phyloP scores from a whole-genome alignment of 257 asterid species.

The Ilex aquifolium region DNA sequence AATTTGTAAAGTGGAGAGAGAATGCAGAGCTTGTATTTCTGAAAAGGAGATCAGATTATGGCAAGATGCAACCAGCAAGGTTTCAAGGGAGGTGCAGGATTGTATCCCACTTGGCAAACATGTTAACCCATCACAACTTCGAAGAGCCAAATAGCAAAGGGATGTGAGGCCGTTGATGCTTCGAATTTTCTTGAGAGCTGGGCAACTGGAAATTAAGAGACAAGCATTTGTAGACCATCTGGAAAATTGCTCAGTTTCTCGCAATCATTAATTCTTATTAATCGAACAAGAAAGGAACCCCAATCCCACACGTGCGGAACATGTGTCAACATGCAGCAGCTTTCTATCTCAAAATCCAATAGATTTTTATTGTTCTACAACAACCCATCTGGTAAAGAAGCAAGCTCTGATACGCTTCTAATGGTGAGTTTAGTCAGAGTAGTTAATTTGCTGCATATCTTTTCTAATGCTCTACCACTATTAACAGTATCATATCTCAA shows the following conservation, averaged over 20 bases:
- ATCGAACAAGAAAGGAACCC: neutral
- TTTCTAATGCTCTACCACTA: neutral
- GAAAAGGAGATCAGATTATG: too few relatives aligned
- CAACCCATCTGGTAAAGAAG: neutral
- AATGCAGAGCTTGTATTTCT: too few relatives aligned
- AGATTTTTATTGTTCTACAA: too few relatives aligned
- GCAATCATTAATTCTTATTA: neutral
- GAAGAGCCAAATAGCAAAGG: neutral
- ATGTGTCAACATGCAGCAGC: neutral
- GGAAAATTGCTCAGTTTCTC: neutral
- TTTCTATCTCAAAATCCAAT: too few relatives aligned
- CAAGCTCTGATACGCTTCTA: neutral
- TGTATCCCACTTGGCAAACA: slow-evolving; percentile 1
- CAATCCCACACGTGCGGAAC: neutral
- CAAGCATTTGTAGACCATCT: too few relatives aligned
- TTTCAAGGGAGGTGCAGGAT: slow-evolving; percentile 4
- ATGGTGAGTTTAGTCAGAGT: neutral
- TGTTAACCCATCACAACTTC: slow-evolving; percentile 1
- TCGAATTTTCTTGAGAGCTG: too few relatives aligned
- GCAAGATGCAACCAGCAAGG: too few relatives aligned
- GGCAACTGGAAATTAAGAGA: too few relatives aligned
- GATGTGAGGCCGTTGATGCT: neutral
- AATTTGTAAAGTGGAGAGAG: too few relatives aligned
- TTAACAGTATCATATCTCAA: neutral
- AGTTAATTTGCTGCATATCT: slow-evolving; percentile 7